Percentiles rank a stretch among this genome's conserved stretches.
Evolutionary conservation across 352 stramenopile species (phyloP).

Genomic region (Aphanomyces euteiches): DNA sequence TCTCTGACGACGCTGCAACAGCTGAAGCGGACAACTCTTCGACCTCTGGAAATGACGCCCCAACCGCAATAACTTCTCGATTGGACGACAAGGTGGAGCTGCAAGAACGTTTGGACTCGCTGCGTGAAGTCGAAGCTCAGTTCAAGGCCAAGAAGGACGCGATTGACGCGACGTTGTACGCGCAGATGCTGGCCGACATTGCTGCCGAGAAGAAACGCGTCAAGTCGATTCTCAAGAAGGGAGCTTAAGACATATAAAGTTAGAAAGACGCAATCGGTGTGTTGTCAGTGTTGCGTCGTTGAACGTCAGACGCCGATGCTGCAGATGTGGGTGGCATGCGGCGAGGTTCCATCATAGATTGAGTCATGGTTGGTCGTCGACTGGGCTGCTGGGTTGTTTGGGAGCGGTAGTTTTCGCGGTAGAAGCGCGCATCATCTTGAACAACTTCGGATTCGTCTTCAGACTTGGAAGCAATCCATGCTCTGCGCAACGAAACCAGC

Average conservation of each 20-base stretch:
- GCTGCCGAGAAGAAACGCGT: constrained; percentile 59
- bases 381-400: constrained; percentile 10
- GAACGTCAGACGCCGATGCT: neutral
- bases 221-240: constrained; percentile 55
- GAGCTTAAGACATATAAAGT: constrained; percentile 8
- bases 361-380: neutral
- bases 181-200: constrained; percentile 63
- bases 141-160: constrained; percentile 53
- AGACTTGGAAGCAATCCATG: neutral
- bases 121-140: constrained; percentile 61
- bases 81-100: constrained; percentile 41
- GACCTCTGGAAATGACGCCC: constrained; percentile 27
- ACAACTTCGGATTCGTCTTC: neutral
- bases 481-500: constrained; percentile 6
- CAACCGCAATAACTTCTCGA: constrained; percentile 33
- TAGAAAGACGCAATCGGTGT: constrained; percentile 8
- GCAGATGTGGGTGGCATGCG: neutral
- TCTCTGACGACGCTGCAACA: constrained; percentile 33
- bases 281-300: neutral
- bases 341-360: constrained; percentile 7
- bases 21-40: constrained; percentile 1
- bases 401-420: constrained; percentile 28
- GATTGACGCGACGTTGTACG: constrained; percentile 58
- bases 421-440: constrained; percentile 25
- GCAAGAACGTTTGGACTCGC: constrained; percentile 53